Evolutionary conservation across 306 rosid genomes (phyloP), one percentile per base, ranked within the genome.

Genomic region (Cajanus cajan): DNA sequence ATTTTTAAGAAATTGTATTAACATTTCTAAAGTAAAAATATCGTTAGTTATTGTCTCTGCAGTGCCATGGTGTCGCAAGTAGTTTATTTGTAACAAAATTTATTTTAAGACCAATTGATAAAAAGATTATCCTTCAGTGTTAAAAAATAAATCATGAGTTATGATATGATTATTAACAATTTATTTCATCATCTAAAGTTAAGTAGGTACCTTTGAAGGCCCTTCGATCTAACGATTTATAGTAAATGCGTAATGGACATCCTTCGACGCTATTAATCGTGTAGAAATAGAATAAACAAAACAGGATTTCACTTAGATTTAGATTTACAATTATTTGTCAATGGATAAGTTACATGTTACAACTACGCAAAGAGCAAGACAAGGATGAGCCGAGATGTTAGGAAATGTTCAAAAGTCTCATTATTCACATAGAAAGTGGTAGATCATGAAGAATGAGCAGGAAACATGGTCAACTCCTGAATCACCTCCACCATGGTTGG

Each of bases 401-500:
- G 54, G 16, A 64, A 54, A 44, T 51, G 22, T 22, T 71, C 43
- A 76, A 76, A 12, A 28, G 39, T 63, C 79, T 76, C 77, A 16
- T 21, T 18, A 11, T 22, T 51, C 45, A 67, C 77, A 51, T 44
- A 50, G 65, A 64, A 51, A 78, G 43, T 31, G 40, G 33, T 10
- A 31, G 72, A 67, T 80, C 45, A 62, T 55, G 71, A 82, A 14
- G 84, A 74, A 51, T 72, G 57, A 31, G 81, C 14, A 44, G 84
- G 44, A 55, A 70, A 58, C 65, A 62, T 72, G 68, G 62, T 64
- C 1, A 94, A 82, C 77, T 91, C 92, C 76, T 78, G 76, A 40
- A 89, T 77, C 74, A 94, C 81, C 10, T 81, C 86, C 78, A 55
- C 82, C 79, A 88, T 85, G 18, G 76, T 84, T 41, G 97, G 97